Conservation (phyloP, 1,284 basidiomycete genomes). For the Ustilago nuda region DNA sequence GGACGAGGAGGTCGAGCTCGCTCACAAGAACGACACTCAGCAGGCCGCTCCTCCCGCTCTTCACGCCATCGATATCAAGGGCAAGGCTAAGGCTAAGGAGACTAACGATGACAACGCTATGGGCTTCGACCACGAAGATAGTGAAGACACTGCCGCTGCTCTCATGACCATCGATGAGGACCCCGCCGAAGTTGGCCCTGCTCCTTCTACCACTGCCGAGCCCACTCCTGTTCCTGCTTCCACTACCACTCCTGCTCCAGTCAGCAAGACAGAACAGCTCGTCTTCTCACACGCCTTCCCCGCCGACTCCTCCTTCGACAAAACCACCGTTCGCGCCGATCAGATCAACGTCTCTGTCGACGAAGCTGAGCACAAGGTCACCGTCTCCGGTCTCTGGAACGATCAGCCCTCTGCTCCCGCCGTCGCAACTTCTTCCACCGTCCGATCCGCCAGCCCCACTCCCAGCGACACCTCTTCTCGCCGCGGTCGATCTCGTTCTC, state of each 20-base stretch:
- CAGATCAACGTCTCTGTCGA: conserved; percentile 49
- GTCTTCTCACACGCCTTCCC: conserved; percentile 48
- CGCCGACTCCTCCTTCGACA: conserved; percentile 15
- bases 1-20: conserved; percentile 19
- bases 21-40: conserved; percentile 30
- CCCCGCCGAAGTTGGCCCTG: conserved; percentile 47
- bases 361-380: conserved; percentile 42
- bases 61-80: conserved; percentile 28
- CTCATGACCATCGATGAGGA: conserved; percentile 36
- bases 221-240: conserved; percentile 8
- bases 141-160: conserved; percentile 8
- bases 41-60: conserved; percentile 9
- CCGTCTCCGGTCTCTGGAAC: conserved; percentile 53
- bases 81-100: conserved; percentile 44
- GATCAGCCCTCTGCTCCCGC: conserved; percentile 7
- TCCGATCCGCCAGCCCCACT: conserved; percentile 36
- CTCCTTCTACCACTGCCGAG: conserved; percentile 17
- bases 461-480: conserved; percentile 40
- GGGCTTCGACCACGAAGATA: conserved; percentile 29
- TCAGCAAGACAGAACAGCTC: conserved; percentile 34
- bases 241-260: not conserved
- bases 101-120: conserved; percentile 19
- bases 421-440: conserved; percentile 10
- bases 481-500: conserved; percentile 45
- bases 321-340: conserved; percentile 35